Evolutionary conservation across 2,329 filamentous ascomycete genomes (phyloP).

Genomic region (Talaromyces atroroseus): DNA sequence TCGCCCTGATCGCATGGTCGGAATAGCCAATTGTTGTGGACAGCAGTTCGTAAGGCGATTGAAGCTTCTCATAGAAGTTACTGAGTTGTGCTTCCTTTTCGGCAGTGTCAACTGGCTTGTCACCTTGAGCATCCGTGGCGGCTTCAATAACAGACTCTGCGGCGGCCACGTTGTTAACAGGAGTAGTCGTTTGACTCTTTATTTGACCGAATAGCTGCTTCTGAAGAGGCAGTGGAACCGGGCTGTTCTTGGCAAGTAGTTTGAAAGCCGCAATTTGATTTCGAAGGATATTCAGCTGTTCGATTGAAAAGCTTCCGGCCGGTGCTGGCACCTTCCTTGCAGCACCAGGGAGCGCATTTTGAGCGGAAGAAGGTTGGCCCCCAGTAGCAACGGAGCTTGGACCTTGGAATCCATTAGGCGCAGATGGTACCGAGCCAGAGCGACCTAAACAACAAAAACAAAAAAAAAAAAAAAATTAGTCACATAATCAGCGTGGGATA

Average conservation of each 20-base stretch:
- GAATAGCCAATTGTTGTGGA: slow-evolving; percentile 65
- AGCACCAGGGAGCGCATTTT: slow-evolving; percentile 17
- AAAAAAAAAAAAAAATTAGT: slow-evolving; percentile 8
- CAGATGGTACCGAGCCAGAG: slow-evolving; percentile 32
- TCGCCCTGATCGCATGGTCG: slow-evolving; percentile 69
- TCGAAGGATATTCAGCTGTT: slow-evolving; percentile 72
- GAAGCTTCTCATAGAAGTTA: slow-evolving; percentile 63
- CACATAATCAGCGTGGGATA: neutral
- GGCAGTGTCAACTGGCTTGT: slow-evolving; percentile 26
- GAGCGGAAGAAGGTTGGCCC: slow-evolving; percentile 17
- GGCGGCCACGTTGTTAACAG: slow-evolving; percentile 28
- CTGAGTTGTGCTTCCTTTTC: slow-evolving; percentile 23
- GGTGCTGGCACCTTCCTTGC: slow-evolving; percentile 27
- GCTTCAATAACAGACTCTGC: slow-evolving; percentile 32
- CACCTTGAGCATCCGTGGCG: slow-evolving; percentile 30
- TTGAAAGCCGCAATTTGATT: slow-evolving; percentile 92
- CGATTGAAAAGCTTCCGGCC: slow-evolving; percentile 63
- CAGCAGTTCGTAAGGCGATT: slow-evolving; percentile 62
- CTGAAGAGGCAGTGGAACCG: slow-evolving; percentile 72
- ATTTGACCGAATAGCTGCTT: slow-evolving; percentile 67
- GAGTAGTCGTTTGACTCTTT: slow-evolving; percentile 32
- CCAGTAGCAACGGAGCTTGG: slow-evolving; percentile 1
- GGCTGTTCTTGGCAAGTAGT: slow-evolving; percentile 77
- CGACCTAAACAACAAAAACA: slow-evolving; percentile 26
- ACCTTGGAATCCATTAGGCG: slow-evolving; percentile 14